phyloP scores from a whole-genome alignment of 345 rosid genomes.

The Populus ilicifolia region DNA sequence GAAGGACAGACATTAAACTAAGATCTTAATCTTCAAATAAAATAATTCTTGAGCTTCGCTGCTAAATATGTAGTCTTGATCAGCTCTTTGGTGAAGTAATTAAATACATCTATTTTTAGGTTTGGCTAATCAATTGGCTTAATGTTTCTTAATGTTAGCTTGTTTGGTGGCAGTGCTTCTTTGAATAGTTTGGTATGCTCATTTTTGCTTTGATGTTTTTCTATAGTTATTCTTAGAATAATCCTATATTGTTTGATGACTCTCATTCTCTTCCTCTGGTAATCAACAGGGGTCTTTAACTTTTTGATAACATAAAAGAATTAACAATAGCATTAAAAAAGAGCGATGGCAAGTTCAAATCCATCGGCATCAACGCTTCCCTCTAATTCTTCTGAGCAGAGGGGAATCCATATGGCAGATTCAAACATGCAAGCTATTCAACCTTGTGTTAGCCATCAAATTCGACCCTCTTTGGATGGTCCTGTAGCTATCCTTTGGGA shows the following conservation, averaged over 20 bases:
- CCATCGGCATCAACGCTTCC: slow-evolving; percentile 6
- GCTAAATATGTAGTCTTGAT: background rate
- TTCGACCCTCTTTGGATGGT: slow-evolving; percentile 43
- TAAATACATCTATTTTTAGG: background rate
- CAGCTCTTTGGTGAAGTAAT: background rate
- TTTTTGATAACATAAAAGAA: background rate
- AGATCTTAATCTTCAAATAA: background rate
- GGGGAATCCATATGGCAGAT: slow-evolving; percentile 18
- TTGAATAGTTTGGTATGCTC: background rate
- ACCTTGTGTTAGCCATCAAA: slow-evolving; percentile 31
- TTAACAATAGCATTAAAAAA: background rate
- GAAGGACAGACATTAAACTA: background rate
- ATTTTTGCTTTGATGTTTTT: background rate
- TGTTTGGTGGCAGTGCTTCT: background rate
- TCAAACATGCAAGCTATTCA: slow-evolving; percentile 30
- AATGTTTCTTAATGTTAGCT: background rate
- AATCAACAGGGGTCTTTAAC: slow-evolving; percentile 7
- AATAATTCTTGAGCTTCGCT: background rate
- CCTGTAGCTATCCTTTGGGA: slow-evolving; percentile 93
- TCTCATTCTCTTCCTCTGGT: background rate
- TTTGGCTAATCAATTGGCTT: background rate
- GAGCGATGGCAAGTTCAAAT: slow-evolving; percentile 20
- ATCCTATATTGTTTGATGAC: background rate
- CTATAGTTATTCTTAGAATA: background rate
- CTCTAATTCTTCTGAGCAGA: slow-evolving; percentile 7